Percentiles rank a stretch among this genome's conserved stretches.
Conservation (phyloP, 2,329 filamentous ascomycete species). For the Aspergillus sclerotialis region DNA sequence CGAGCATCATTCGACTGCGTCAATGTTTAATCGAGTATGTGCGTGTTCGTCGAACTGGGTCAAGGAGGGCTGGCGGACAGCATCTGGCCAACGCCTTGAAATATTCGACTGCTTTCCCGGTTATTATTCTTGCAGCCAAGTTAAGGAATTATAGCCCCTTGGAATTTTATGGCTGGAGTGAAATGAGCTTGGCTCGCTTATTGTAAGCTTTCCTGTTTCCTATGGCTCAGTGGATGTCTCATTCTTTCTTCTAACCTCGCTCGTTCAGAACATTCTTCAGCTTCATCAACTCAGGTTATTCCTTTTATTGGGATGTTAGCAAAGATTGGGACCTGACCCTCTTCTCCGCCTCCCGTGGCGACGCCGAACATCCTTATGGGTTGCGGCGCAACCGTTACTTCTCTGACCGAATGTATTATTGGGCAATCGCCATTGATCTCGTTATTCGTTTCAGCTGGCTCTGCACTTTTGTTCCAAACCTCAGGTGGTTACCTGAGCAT, state of each 20-base stretch:
- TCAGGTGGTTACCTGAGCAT: conserved; percentile 77
- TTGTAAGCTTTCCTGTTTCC: conserved; percentile 44
- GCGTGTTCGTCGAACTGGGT: conserved; percentile 55
- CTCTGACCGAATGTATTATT: conserved; percentile 71
- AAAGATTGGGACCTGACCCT: conserved; percentile 95
- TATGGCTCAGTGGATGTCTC: not conserved
- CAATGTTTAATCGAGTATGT: conserved; percentile 88
- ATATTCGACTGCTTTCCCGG: conserved; percentile 89
- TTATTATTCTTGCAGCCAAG: conserved; percentile 72
- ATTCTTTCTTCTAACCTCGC: conserved; percentile 1
- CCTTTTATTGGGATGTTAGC: conserved; percentile 97
- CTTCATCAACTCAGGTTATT: conserved; percentile 79
- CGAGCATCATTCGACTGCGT: conserved; percentile 76
- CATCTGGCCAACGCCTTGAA: conserved; percentile 92
- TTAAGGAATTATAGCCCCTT: conserved; percentile 56
- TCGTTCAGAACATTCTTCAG: conserved; percentile 63
- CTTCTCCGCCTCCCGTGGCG: conserved; percentile 57
- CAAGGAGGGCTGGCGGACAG: conserved; percentile 60
- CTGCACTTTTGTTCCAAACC: conserved; percentile 72
- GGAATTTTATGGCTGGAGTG: conserved; percentile 44
- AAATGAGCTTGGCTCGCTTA: conserved; percentile 49
- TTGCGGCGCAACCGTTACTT: conserved; percentile 70
- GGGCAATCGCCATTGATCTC: conserved; percentile 70
- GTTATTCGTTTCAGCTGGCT: conserved; percentile 84
- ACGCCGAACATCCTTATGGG: conserved; percentile 65